Evolutionary conservation across 768 basidiomycete genomes (phyloP), one percentile per base, ranked within the genome.

Genomic region (Leccinum uliginosum): DNA sequence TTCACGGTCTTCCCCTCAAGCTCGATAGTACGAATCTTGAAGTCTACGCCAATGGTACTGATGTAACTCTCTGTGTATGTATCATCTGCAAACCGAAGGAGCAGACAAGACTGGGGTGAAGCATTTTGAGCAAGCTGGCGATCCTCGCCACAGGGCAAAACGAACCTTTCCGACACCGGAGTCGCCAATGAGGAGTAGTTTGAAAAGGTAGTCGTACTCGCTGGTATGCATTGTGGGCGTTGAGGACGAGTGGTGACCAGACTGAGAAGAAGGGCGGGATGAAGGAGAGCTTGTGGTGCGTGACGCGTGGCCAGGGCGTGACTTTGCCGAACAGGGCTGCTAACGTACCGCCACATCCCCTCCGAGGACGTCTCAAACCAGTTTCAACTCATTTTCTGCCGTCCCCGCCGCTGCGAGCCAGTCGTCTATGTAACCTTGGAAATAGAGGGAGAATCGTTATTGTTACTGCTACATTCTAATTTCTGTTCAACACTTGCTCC

Each of bases 11-110:
- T 97, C 58, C 96, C 96, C 69, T 98, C 96, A 54, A 98, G 81
- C 73, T 98, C 96, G 75, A 98, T 98, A 34, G 96, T 98, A 59
- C 96, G 85, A 77, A 98, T 98, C 87, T 95, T 96, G 79, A 97
- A 97, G 79, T 97, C 94, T 57, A 98, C 93, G 62, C 97, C 97
- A 74, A 98, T 98, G 38, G 96, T 98, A 57, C 88, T 91, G 71
- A 98, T 95, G 75, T 96, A 98, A 65, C 90, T 93, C 73, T 96
- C 93, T 52, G 96, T 97, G 80, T 95, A 98, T 51, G 93, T 91
- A 74, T 98, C 96, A 75, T 98, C 96, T 59, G 91, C 90, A 67
- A 93, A 93, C 71, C 92, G 92, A 63, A 93, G 81, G 61, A 93
- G 85, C 64, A 93, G 78, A 76, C 91, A 93, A 49, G 95, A 98